phyloP scores from a whole-genome alignment of 1,284 basidiomycete genomes.

The Pyrrhoderma noxium region DNA sequence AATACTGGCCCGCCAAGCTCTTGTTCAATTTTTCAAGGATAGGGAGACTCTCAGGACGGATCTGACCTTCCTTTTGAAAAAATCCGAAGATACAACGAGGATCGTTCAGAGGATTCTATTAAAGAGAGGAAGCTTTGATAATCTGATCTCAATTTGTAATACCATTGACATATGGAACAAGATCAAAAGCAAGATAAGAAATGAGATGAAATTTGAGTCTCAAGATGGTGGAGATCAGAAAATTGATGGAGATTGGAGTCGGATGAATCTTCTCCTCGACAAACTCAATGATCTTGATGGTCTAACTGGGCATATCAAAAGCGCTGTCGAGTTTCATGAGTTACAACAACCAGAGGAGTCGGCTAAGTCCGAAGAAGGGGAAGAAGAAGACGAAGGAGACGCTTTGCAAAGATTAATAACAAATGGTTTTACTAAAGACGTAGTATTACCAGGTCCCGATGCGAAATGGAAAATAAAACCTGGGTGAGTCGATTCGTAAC shows the following conservation, averaged over 20 bases:
- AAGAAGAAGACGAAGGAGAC: constrained; percentile 6
- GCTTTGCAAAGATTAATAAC: not conserved
- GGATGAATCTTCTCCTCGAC: constrained; percentile 47
- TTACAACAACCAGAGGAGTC: constrained; percentile 19
- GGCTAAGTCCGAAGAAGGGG: constrained; percentile 21
- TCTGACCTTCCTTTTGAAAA: constrained; percentile 49
- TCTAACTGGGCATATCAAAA: constrained; percentile 54
- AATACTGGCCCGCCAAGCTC: constrained; percentile 69
- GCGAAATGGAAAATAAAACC: constrained; percentile 63
- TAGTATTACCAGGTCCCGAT: constrained; percentile 6
- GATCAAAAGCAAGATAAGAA: constrained; percentile 41
- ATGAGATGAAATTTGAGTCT: constrained; percentile 50
- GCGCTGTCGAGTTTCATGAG: constrained; percentile 38
- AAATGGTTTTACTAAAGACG: not conserved
- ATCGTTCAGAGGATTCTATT: constrained; percentile 76
- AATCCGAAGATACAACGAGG: constrained; percentile 68
- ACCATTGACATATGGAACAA: constrained; percentile 54
- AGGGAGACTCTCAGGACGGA: constrained; percentile 65
- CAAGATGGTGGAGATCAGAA: constrained; percentile 29
- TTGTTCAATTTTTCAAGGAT: constrained; percentile 71
- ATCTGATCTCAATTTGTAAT: constrained; percentile 56
- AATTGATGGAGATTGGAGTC: constrained; percentile 39
- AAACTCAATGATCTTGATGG: constrained; percentile 48
- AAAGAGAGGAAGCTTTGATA: constrained; percentile 59
- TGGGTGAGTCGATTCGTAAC: constrained; percentile 40